A percentile compares a stretch with the other conserved stretches of the same genome.
phyloP scores from a whole-genome alignment of 2,329 filamentous ascomycete species.

The Pestalotiopsis sp. region DNA sequence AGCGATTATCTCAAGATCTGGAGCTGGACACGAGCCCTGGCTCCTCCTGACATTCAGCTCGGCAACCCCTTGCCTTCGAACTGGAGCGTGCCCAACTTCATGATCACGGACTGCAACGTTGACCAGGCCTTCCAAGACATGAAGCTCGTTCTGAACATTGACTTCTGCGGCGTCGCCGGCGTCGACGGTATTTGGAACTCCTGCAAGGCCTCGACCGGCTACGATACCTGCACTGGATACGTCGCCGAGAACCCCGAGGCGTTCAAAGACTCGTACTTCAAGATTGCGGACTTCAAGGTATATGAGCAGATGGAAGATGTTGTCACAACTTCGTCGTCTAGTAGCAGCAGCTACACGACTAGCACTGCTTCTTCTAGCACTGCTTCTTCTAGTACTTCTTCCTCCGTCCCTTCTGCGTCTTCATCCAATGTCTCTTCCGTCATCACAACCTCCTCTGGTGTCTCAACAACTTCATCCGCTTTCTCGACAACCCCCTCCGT shows the following conservation, averaged over 20 bases:
- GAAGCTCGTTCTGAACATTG: conserved; percentile 29
- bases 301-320: conserved; percentile 15
- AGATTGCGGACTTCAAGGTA: conserved; percentile 24
- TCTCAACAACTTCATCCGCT: background rate
- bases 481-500: too few species aligned
- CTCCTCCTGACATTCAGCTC: conserved; percentile 56
- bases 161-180: conserved; percentile 23
- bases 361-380: background rate
- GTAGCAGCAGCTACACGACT: background rate
- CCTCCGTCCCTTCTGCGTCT: conserved; percentile 10
- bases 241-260: conserved; percentile 21
- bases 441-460: background rate
- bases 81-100: conserved; percentile 31
- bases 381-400: conserved; percentile 5
- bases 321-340: background rate
- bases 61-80: conserved; percentile 25
- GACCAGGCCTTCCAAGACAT: conserved; percentile 30
- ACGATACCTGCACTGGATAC: conserved; percentile 21
- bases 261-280: conserved; percentile 23
- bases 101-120: conserved; percentile 28
- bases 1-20: conserved; percentile 62
- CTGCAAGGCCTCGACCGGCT: conserved; percentile 24
- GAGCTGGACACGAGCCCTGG: conserved; percentile 58
- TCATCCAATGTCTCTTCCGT: background rate
- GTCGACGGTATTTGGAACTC: conserved; percentile 24